phyloP scores from a whole-genome alignment of 1,284 basidiomycete genomes.

The Rhodotorula mucilaginosa region DNA sequence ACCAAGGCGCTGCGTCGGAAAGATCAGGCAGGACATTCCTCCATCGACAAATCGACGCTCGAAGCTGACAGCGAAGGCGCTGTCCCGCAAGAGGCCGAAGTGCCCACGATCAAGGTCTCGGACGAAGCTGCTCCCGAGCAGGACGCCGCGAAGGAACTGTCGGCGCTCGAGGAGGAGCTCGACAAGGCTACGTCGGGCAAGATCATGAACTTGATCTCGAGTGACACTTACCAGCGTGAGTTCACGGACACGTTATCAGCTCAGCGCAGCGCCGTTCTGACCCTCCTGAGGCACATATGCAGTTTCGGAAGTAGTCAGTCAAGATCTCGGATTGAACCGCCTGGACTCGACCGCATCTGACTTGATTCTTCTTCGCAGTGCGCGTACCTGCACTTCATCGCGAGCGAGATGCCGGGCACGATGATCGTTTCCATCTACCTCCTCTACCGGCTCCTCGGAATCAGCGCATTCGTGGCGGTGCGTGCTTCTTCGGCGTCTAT shows the following conservation, averaged over 20 bases:
- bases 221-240: constrained; percentile 54
- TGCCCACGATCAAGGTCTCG: constrained; percentile 1
- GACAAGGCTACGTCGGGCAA: constrained; percentile 51
- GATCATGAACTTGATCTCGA: constrained; percentile 57
- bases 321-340: not conserved
- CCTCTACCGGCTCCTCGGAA: constrained; percentile 53
- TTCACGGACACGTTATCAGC: constrained; percentile 43
- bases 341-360: no score
- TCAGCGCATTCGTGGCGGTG: constrained; percentile 52
- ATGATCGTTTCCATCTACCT: constrained; percentile 53
- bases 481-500: not conserved
- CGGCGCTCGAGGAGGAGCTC: constrained; percentile 39
- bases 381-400: constrained; percentile 51
- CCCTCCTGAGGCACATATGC: constrained; percentile 24
- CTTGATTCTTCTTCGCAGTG: constrained; percentile 1
- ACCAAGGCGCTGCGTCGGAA: constrained; percentile 56
- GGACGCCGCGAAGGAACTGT: constrained; percentile 7
- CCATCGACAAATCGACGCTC: constrained; percentile 18
- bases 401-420: constrained; percentile 50
- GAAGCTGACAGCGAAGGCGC: not conserved
- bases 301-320: constrained; percentile 35
- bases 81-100: not conserved
- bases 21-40: constrained; percentile 50
- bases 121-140: not conserved
- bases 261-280: not conserved